Percentiles rank a stretch among this genome's conserved stretches.
Conservation (phyloP, 2,329 filamentous ascomycete genomes). For the Venturiaceae sp. region DNA sequence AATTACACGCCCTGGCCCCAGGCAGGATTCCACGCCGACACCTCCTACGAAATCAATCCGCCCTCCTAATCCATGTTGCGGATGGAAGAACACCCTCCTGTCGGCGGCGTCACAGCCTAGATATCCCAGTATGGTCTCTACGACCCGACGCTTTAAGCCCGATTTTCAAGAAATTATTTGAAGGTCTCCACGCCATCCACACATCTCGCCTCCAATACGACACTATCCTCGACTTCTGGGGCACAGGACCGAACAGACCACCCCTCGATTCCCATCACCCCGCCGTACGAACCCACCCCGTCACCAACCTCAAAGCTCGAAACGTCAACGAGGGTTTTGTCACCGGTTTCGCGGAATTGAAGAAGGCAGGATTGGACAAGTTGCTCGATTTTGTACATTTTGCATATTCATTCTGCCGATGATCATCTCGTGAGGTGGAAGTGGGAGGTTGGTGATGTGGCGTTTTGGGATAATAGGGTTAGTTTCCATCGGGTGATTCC, state of each 20-base stretch:
- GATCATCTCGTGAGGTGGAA: slow-evolving; percentile 42
- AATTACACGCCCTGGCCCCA: too few relatives aligned
- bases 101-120: too few relatives aligned
- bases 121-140: too few relatives aligned
- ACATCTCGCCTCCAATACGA: slow-evolving; percentile 38
- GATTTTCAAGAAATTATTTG: too few relatives aligned
- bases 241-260: slow-evolving; percentile 29
- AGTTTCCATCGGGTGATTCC: too few relatives aligned
- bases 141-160: too few relatives aligned
- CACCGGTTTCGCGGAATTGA: slow-evolving; percentile 39
- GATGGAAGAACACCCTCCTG: too few relatives aligned
- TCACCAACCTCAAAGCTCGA: slow-evolving; percentile 36
- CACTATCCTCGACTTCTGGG: slow-evolving; percentile 37
- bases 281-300: slow-evolving; percentile 39
- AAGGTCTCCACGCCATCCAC: slow-evolving; percentile 36
- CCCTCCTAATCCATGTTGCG: too few relatives aligned
- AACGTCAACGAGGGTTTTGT: slow-evolving; percentile 39
- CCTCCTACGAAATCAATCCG: too few relatives aligned
- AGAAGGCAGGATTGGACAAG: slow-evolving; percentile 38
- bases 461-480: too few relatives aligned
- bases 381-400: slow-evolving; percentile 36
- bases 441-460: too few relatives aligned
- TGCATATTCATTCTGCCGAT: slow-evolving; percentile 39
- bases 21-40: too few relatives aligned
- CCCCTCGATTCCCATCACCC: slow-evolving; percentile 41